Conservation (phyloP, 345 rosid genomes). For the Eucalyptus microcorys region DNA sequence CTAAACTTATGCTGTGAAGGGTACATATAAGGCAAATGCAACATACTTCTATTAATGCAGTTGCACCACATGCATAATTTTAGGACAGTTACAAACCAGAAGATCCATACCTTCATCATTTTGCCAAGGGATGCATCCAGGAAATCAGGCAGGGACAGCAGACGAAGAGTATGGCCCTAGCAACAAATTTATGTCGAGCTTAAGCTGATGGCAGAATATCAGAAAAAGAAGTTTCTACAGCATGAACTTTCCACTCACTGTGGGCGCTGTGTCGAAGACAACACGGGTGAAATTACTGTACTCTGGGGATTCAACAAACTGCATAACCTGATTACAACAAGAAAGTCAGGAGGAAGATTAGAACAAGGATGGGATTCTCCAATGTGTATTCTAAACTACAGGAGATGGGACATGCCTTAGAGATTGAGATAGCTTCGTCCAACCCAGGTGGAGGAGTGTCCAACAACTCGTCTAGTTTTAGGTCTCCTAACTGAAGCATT, state of each 20-base stretch:
- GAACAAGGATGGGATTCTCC: background rate
- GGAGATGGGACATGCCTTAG: slow-evolving; percentile 36
- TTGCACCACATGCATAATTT: background rate
- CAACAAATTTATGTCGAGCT: background rate
- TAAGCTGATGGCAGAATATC: background rate
- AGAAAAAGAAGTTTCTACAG: background rate
- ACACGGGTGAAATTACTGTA: slow-evolving; percentile 55
- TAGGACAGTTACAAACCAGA: background rate
- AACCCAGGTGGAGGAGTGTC: slow-evolving; percentile 67
- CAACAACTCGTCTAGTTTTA: slow-evolving; percentile 61
- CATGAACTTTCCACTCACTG: slow-evolving; percentile 29
- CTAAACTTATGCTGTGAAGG: background rate
- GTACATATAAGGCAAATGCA: background rate
- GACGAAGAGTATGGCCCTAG: slow-evolving; percentile 79
- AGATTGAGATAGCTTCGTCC: slow-evolving; percentile 67
- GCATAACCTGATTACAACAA: slow-evolving; percentile 36
- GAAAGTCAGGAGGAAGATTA: background rate
- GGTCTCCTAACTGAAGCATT: slow-evolving; percentile 44
- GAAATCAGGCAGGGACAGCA: slow-evolving; percentile 81
- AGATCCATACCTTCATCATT: slow-evolving; percentile 51
- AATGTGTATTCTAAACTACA: background rate
- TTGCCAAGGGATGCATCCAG: slow-evolving; percentile 68
- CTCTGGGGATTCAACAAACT: slow-evolving; percentile 51
- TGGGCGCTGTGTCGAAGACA: slow-evolving; percentile 75
- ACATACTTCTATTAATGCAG: background rate